phyloP scores from a whole-genome alignment of 345 rosid species.

The Bruguiera sexangula region DNA sequence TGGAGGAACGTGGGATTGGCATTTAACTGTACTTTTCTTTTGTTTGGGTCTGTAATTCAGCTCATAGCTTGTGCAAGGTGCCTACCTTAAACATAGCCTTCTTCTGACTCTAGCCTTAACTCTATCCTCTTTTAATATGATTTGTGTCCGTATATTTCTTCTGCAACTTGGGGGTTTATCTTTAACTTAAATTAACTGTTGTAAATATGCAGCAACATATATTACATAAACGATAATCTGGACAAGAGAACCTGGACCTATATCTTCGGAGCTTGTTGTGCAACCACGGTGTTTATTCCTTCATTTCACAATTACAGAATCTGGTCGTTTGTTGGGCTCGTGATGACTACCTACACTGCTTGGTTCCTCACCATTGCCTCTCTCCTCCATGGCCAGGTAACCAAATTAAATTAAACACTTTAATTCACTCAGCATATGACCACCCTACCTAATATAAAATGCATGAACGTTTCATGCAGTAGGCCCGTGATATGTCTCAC shows the following conservation, averaged over 20 bases:
- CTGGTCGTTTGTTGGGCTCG: constrained; percentile 96
- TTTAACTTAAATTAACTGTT: not conserved
- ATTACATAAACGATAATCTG: constrained; percentile 93
- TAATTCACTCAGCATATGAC: not conserved
- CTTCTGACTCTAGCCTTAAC: constrained; percentile 21
- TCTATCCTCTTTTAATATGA: not conserved
- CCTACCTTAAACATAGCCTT: not conserved
- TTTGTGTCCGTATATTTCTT: not conserved
- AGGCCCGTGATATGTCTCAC: not conserved
- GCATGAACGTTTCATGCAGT: constrained; percentile 5
- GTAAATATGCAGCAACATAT: constrained; percentile 71
- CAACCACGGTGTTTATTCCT: constrained; percentile 95
- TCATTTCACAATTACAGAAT: constrained; percentile 98
- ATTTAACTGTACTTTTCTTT: constrained; percentile 94
- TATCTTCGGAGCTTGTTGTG: constrained; percentile 98
- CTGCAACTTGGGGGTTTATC: constrained; percentile 3
- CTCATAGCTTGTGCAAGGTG: constrained; percentile 99
- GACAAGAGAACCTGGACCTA: constrained; percentile 99
- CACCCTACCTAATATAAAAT: not conserved
- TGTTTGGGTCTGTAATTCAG: constrained; percentile 98
- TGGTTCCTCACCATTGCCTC: constrained; percentile 98
- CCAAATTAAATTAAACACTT: too few species aligned
- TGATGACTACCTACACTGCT: constrained; percentile 98
- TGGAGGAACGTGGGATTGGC: constrained; percentile 99
- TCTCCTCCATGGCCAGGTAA: constrained; percentile 86